Evolutionary conservation across 2,329 filamentous ascomycete species (phyloP).

Genomic region (Colletotrichum sp.): DNA sequence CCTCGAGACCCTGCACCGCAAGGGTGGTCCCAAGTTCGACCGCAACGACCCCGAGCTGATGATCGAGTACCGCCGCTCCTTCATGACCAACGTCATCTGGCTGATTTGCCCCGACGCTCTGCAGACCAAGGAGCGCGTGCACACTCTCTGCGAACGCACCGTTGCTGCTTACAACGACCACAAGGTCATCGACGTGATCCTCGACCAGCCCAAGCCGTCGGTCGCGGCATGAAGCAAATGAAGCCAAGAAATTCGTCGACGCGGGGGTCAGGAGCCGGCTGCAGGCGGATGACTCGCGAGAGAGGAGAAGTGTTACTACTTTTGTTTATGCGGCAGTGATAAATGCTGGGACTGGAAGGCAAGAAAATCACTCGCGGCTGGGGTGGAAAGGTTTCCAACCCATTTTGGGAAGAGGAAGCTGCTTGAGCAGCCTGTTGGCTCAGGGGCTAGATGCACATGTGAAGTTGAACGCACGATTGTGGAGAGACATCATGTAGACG

Average conservation of each 20-base stretch:
- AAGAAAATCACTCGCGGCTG: neutral
- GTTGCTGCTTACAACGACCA: constrained; percentile 41
- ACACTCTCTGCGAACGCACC: constrained; percentile 35
- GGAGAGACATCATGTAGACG: neutral
- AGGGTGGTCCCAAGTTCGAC: constrained; percentile 37
- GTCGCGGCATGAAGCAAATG: neutral
- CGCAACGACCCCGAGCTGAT: constrained; percentile 24
- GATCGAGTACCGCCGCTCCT: constrained; percentile 27
- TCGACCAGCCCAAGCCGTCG: neutral
- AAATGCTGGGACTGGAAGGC: neutral
- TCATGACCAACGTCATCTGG: constrained; percentile 35
- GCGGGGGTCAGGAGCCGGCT: neutral
- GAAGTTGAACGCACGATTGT: neutral
- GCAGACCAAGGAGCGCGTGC: constrained; percentile 40
- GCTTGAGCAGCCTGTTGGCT: neutral
- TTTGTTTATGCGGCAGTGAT: neutral
- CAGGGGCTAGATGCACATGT: neutral
- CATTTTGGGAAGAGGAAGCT: neutral
- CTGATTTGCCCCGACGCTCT: constrained; percentile 26
- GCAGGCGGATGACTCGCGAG: neutral
- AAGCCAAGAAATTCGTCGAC: neutral
- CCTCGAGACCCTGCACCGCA: constrained; percentile 32
- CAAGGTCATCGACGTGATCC: constrained; percentile 34
- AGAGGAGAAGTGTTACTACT: neutral
- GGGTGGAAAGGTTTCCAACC: neutral